Evolutionary conservation across 345 rosid genomes (phyloP), one percentile per base, ranked within the genome.

Genomic region (Eucalyptus polybractea): DNA sequence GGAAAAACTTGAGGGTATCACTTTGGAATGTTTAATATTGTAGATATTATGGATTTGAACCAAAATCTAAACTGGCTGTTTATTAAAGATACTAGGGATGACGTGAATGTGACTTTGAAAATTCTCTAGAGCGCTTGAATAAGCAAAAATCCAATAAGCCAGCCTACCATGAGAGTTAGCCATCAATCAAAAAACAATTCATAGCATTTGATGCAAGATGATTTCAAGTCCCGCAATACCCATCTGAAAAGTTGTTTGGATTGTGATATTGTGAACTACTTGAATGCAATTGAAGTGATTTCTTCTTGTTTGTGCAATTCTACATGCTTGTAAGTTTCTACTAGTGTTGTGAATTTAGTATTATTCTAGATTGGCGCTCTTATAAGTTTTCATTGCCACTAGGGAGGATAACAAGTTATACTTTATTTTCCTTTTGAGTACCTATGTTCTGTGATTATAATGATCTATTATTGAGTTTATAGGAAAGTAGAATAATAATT

Each of bases 381-480:
- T 4, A 67, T 67, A 0, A 2, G 6, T 4, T 31, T 67, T 31
- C 2, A 31, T 31, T 31, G 80, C 42, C 80, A 12, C n/a, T 4
- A 31, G 1, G 80, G 42, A 3, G 31, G 2, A 31, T 4, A 0
- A 31, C 11, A 15, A 0, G 80, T 15, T 67, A 12, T 31, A 16
- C 7, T n/a, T 8, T 15, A 31, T 67, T 67, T 65, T 31, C 42
- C 22, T 67, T 67, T 31, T 7, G 22, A 67, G 21, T 67, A 67
- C 31, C 6, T 16, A 16, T 31, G 42, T 14, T 67, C 21, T 15
- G 3, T 31, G 10, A 31, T 3, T 67, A 4, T 2, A 67, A 67
- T 4, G 24, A 31, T 31, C 22, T 67, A 16, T 0, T 15, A 67
- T 67, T 3, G 22, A 16, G 9, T 67, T 67, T 31, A 67, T 8